Evolutionary conservation across 768 basidiomycete genomes (phyloP), one percentile per base, ranked within the genome.

Genomic region (Serendipita vermifera): DNA sequence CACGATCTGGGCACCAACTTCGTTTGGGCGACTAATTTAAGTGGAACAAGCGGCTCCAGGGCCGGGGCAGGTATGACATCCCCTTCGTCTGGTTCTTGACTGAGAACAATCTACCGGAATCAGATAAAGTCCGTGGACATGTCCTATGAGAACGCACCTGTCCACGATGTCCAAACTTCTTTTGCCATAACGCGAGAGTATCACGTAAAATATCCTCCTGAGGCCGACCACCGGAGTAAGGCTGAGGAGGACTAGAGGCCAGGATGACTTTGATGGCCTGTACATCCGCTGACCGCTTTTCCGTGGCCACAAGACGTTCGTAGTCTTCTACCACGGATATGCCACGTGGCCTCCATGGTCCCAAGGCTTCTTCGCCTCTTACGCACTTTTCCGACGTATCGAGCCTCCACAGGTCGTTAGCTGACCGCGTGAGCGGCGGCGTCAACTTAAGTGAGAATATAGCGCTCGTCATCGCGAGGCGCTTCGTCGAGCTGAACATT

Each of bases 301-400:
- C 87, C 51, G 80, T 84, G 39, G 73, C 75, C 13, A 83, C 74
- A n/a, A 89, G 69, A 57, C 82, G 77, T 46, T 73, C 73, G 64
- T 87, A 85, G 64, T 97, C 94, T 60, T 94, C 82, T 26, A 99
- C 84, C 6, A 90, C 82, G 1, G 84, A 83, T 27, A 96, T 77
- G 7, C 92, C 89, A 38, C 93, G 77, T 39, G 93, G 82, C 62
- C 81, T 85, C 93, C 93, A 98, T 17, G 75, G 68, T 4, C 77
- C 81, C 27, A 97, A 74, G 3, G 75, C 68, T 63, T 97, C 93
- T 66, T 98, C 93, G 5, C 94, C 94, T 38, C 83, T 77, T 0
- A 99, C 92, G 68, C 92, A 96, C 66, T 91, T 93, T 69, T 88
- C 86, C 27, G 87, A 82, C 1, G 94, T 98, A 70, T 98, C 91